Evolutionary conservation across 164 flowering plant genomes (phyloP).

Genomic region (Aristolochia fimbriata): DNA sequence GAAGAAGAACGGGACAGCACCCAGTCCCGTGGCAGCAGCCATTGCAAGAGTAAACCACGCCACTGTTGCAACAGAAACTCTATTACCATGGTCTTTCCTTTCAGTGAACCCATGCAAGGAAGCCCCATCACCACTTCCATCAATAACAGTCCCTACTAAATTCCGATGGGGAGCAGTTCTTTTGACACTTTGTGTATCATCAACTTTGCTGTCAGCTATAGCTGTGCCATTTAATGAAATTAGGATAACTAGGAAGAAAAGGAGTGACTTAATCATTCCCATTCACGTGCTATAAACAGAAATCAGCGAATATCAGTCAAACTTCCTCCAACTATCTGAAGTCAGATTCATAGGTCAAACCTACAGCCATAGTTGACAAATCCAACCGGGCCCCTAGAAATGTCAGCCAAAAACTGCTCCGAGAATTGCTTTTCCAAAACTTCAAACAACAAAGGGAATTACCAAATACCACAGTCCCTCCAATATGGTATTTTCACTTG

Average conservation of each 20-base stretch:
- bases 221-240: background rate
- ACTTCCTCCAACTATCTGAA: no score
- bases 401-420: no score
- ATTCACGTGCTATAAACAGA: no score
- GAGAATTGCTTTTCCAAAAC: no score
- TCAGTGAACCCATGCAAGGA: slow-evolving; percentile 21
- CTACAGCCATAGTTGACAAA: no score
- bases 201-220: slow-evolving; percentile 25
- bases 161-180: slow-evolving; percentile 63
- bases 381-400: no score
- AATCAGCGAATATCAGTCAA: no score
- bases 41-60: slow-evolving; percentile 79
- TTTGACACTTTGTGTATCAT: slow-evolving; percentile 13
- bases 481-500: no score
- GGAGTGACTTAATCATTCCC: background rate
- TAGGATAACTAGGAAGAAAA: background rate
- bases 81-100: slow-evolving; percentile 30
- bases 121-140: slow-evolving; percentile 54
- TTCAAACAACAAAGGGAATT: no score
- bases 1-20: slow-evolving; percentile 97
- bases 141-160: slow-evolving; percentile 38
- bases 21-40: slow-evolving; percentile 98
- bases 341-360: no score
- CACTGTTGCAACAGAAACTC: slow-evolving; percentile 78
- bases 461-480: no score